Percentiles rank a stretch among this genome's conserved stretches.
Conservation (phyloP, 768 basidiomycete genomes). For the Amanita exitialis region DNA sequence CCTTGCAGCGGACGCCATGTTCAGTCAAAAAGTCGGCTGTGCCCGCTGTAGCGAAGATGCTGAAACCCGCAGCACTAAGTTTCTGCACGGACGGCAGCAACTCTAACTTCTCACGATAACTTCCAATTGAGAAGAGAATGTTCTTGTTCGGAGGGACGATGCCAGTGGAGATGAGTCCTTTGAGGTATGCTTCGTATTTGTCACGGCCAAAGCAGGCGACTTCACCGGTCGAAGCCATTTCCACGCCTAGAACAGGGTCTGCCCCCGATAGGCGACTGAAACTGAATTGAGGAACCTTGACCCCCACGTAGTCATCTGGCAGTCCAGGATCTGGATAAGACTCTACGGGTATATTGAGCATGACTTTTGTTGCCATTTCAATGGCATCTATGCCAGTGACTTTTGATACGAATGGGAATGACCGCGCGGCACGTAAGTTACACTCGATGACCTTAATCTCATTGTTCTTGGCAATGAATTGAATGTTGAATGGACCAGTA, state of each 20-base stretch:
- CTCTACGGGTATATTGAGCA: conserved; percentile 85
- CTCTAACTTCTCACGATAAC: conserved; percentile 96
- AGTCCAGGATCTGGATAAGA: conserved; percentile 85
- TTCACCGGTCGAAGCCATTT: conserved; percentile 99
- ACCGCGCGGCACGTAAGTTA: conserved; percentile 93
- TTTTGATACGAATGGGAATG: conserved; percentile 98
- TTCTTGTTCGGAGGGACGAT: conserved; percentile 96
- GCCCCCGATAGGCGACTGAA: conserved; percentile 95
- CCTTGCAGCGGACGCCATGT: conserved; percentile 95
- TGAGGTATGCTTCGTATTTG: conserved; percentile 98
- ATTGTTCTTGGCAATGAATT: conserved; percentile 99
- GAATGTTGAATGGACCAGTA: conserved; percentile 98
- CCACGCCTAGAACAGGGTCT: conserved; percentile 94
- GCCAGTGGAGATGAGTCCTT: conserved; percentile 93
- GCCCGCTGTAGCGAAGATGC: conserved; percentile 94
- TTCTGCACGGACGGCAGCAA: conserved; percentile 93
- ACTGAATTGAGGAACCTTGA: conserved; percentile 99
- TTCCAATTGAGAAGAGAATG: conserved; percentile 92
- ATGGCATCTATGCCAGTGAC: conserved; percentile 97
- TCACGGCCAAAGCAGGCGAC: conserved; percentile 97
- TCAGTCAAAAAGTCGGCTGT: conserved; percentile 97
- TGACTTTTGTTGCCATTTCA: conserved; percentile 98
- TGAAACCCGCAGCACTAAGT: conserved; percentile 86
- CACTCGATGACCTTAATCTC: conserved; percentile 99
- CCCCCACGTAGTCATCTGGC: conserved; percentile 90